phyloP scores from a whole-genome alignment of 768 basidiomycete species.

The Tulasnella calospora region DNA sequence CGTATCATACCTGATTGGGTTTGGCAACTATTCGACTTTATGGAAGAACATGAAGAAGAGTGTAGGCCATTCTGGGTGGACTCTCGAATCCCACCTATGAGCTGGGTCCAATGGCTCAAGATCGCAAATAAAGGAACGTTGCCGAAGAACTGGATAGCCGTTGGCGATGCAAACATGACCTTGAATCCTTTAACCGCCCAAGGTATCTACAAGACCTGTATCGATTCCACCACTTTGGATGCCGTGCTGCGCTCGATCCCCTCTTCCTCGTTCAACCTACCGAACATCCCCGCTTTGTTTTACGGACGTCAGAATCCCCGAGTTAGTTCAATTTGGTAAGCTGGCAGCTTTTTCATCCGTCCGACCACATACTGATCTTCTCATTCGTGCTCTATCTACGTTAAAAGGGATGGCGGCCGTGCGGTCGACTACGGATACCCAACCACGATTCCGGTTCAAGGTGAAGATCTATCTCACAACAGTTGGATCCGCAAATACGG shows the following conservation, averaged over 20 bases:
- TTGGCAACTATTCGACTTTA: conserved; percentile 10
- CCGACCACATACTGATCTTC: neutral
- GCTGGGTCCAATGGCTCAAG: conserved; percentile 13
- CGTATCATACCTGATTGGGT: neutral
- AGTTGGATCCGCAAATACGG: conserved; percentile 4
- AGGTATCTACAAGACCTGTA: neutral
- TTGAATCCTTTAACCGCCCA: conserved; percentile 14
- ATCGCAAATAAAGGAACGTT: neutral
- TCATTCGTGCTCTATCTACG: too few species aligned
- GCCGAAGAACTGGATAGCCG: conserved; percentile 13
- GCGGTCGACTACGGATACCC: too few species aligned
- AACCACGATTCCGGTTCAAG: neutral
- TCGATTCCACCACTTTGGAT: conserved; percentile 8
- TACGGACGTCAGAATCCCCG: conserved; percentile 3
- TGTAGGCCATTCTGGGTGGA: conserved; percentile 9
- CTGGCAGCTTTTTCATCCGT: neutral
- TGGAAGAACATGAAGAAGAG: conserved; percentile 16
- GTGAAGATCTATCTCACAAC: conserved; percentile 1
- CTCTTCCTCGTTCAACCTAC: neutral
- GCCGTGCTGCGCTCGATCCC: neutral
- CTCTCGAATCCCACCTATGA: neutral
- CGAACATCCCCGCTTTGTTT: conserved; percentile 1
- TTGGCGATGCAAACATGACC: conserved; percentile 17
- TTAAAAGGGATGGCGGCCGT: neutral
- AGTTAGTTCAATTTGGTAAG: conserved; percentile 10